phyloP scores from a whole-genome alignment of 495 filamentous ascomycete species.

The Penicillium macrosclerotiorum region DNA sequence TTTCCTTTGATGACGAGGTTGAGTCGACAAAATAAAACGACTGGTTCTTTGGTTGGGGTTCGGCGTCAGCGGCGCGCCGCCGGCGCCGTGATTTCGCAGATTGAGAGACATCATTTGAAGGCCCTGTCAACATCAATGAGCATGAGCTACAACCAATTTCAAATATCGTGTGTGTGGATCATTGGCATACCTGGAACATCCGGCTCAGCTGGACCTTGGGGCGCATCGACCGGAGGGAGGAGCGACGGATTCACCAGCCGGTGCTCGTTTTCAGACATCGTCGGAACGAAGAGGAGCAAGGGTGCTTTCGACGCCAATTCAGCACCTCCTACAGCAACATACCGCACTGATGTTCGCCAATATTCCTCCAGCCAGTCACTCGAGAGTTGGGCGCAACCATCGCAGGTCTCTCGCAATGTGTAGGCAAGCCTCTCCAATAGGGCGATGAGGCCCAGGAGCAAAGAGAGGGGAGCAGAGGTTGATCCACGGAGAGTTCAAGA shows the following conservation, averaged over 20 bases:
- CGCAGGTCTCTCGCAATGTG: conserved; percentile 17
- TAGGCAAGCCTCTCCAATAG: conserved; percentile 2
- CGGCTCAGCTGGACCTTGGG: conserved; percentile 1
- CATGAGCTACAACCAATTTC: background rate
- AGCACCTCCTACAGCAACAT: conserved; percentile 25
- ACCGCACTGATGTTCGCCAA: conserved; percentile 21
- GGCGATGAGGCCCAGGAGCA: too few species aligned
- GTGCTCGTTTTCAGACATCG: conserved; percentile 30
- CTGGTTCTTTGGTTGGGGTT: conserved; percentile 29
- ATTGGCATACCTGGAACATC: conserved; percentile 18
- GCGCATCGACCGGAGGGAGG: background rate
- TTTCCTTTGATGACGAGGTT: conserved; percentile 44
- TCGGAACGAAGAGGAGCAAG: conserved; percentile 15
- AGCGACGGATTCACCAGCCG: conserved; percentile 7
- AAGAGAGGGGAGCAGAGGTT: background rate
- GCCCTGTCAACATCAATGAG: conserved; percentile 10
- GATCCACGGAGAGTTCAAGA: background rate
- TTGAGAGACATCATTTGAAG: conserved; percentile 18
- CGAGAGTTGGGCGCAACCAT: conserved; percentile 24
- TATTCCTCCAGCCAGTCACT: conserved; percentile 22
- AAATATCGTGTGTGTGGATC: background rate
- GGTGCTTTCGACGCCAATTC: conserved; percentile 12
- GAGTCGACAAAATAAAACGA: conserved; percentile 47
- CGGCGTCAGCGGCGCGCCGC: conserved; percentile 18
- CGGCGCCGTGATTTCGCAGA: conserved; percentile 24